Percentiles rank a stretch among this genome's conserved stretches.
Evolutionary conservation across 345 rosid species (phyloP).

Genomic region (Brassica nigra): DNA sequence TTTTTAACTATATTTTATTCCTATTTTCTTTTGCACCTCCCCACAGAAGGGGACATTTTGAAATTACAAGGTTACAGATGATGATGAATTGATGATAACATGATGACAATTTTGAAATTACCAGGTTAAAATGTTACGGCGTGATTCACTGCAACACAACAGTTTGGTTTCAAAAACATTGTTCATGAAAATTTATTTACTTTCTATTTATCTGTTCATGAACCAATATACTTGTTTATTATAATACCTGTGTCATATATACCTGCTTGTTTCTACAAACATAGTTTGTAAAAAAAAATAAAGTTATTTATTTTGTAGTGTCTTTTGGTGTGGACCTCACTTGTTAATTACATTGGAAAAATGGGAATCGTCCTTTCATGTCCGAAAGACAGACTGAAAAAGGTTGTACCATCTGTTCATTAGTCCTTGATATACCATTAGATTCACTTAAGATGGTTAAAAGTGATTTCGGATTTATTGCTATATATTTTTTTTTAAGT

Average conservation of each 20-base stretch:
- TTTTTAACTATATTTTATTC: background rate
- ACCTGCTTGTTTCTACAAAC: background rate
- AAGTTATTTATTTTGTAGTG: background rate
- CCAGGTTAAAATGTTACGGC: background rate
- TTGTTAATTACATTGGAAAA: constrained; percentile 6
- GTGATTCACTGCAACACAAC: background rate
- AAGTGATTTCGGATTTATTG: background rate
- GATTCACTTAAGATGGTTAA: constrained; percentile 6
- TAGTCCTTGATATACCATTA: constrained; percentile 1
- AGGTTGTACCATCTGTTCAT: constrained; percentile 27
- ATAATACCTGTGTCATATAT: background rate
- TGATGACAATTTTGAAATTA: background rate
- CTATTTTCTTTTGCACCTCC: background rate
- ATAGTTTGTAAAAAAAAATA: background rate
- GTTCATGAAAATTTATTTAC: background rate
- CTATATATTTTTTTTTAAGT: background rate
- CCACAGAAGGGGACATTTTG: background rate
- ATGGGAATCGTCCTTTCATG: constrained; percentile 9
- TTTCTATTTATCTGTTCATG: background rate
- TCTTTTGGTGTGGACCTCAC: background rate
- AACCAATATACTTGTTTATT: background rate
- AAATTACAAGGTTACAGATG: background rate
- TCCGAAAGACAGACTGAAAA: constrained; percentile 17
- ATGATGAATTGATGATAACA: background rate
- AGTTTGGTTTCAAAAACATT: background rate